Evolutionary conservation across 768 basidiomycete species (phyloP).

Genomic region (Psilocybe sp.): DNA sequence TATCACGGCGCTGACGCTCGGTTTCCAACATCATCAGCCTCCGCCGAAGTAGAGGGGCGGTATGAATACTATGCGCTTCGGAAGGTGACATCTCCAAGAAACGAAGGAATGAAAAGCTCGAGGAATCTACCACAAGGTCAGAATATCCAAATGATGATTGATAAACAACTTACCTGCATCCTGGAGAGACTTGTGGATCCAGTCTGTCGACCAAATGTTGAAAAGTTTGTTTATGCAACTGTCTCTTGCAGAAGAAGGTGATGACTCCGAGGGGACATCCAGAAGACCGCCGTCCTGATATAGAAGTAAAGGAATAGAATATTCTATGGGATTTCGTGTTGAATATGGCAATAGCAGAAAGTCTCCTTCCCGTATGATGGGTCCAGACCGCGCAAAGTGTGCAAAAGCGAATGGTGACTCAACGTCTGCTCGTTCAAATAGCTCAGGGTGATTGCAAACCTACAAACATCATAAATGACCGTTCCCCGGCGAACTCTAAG

Average conservation of each 20-base stretch:
- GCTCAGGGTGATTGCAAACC: conserved; percentile 98
- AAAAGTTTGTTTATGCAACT: conserved; percentile 63
- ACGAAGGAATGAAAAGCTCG: conserved; percentile 78
- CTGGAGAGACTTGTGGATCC: conserved; percentile 69
- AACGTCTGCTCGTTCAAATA: conserved; percentile 97
- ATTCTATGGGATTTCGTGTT: conserved; percentile 83
- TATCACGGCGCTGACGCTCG: conserved; percentile 37
- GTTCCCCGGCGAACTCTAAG: not conserved
- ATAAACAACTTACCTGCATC: conserved; percentile 47
- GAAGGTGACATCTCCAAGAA: conserved; percentile 60
- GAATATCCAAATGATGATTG: not conserved
- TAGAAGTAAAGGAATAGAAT: conserved; percentile 69
- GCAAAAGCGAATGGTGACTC: conserved; percentile 90
- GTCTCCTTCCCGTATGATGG: conserved; percentile 86
- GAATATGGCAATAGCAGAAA: conserved; percentile 81
- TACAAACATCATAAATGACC: conserved; percentile 22
- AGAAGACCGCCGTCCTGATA: conserved; percentile 77
- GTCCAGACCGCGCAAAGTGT: conserved; percentile 75
- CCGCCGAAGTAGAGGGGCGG: conserved; percentile 57
- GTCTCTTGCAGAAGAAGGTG: conserved; percentile 45
- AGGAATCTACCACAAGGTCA: conserved; percentile 27
- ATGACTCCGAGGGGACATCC: conserved; percentile 57
- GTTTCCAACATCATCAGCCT: conserved; percentile 46
- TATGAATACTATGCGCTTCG: conserved; percentile 62
- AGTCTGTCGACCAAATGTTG: conserved; percentile 89